phyloP scores from a whole-genome alignment of 352 stramenopile genomes.

The Globisporangium cystogenes region DNA sequence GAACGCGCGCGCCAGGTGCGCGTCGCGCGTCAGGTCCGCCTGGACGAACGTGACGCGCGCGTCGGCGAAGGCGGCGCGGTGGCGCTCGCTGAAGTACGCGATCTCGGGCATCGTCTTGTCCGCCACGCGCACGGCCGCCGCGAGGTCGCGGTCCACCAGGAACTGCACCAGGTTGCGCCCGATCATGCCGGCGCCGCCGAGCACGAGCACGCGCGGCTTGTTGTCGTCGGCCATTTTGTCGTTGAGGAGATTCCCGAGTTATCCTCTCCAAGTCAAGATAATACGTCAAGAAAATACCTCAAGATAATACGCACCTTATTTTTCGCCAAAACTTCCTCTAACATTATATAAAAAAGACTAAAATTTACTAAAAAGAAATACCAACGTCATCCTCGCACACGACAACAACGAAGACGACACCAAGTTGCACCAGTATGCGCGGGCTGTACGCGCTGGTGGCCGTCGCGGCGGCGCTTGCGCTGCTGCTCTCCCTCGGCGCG shows the following conservation, averaged over 20 bases:
- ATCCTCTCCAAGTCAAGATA: too few species aligned
- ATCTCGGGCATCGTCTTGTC: slow-evolving; percentile 88
- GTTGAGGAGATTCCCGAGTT: too few species aligned
- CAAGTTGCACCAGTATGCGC: too few species aligned
- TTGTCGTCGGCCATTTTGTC: slow-evolving; percentile 8
- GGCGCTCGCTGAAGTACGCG: slow-evolving; percentile 70
- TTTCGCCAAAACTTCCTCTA: too few species aligned
- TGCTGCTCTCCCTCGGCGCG: slow-evolving; percentile 40
- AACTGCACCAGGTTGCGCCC: slow-evolving; percentile 86
- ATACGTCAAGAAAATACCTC: too few species aligned
- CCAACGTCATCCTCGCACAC: too few species aligned
- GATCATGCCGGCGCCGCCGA: slow-evolving; percentile 82
- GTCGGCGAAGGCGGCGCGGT: slow-evolving; percentile 71
- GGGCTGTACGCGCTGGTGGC: slow-evolving; percentile 49
- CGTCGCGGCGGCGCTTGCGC: slow-evolving; percentile 28
- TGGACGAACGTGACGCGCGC: slow-evolving; percentile 74
- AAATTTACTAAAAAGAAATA: too few species aligned
- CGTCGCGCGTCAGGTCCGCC: slow-evolving; percentile 73
- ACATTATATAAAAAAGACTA: too few species aligned
- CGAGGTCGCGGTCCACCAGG: slow-evolving; percentile 64
- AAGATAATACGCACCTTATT: too few species aligned
- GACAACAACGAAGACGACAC: too few species aligned
- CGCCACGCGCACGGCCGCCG: slow-evolving; percentile 62
- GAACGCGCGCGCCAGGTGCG: slow-evolving; percentile 75
- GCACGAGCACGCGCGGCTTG: slow-evolving; percentile 77